Evolutionary conservation across 202 grass and related monocot species (phyloP).

Genomic region (Setaria viridis): DNA sequence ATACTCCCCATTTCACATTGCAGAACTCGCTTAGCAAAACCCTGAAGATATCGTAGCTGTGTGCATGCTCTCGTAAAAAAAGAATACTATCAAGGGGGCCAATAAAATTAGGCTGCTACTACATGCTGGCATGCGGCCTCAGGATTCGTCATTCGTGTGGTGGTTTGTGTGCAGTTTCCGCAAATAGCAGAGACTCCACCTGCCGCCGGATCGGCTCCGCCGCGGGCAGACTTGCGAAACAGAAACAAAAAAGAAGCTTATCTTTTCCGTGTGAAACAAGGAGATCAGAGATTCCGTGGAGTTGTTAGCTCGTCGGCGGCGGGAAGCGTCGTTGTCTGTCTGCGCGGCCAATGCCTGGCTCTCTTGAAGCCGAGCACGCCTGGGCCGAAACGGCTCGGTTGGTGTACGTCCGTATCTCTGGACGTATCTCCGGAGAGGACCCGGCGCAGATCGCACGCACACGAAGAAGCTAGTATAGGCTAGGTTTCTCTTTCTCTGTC

Average conservation of each 20-base stretch:
- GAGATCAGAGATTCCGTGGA: background rate
- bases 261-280: background rate
- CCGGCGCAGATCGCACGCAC: background rate
- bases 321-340: background rate
- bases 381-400: conserved; percentile 4
- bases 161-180: background rate
- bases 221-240: background rate
- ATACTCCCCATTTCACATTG: background rate
- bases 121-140: background rate
- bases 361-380: background rate
- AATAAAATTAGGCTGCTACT: background rate
- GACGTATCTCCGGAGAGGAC: background rate
- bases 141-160: background rate
- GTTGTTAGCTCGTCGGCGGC: background rate
- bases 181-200: background rate
- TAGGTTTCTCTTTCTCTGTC: background rate
- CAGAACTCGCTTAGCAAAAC: background rate
- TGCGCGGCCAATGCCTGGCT: background rate
- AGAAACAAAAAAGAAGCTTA: background rate
- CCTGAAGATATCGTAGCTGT: background rate
- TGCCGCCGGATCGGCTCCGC: background rate
- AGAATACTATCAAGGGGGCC: background rate
- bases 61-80: no score
- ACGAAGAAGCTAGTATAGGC: no score
- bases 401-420: background rate